phyloP scores from a whole-genome alignment of 805 yeast genomes.

The Hemisphaericaspora nanyangensis region DNA sequence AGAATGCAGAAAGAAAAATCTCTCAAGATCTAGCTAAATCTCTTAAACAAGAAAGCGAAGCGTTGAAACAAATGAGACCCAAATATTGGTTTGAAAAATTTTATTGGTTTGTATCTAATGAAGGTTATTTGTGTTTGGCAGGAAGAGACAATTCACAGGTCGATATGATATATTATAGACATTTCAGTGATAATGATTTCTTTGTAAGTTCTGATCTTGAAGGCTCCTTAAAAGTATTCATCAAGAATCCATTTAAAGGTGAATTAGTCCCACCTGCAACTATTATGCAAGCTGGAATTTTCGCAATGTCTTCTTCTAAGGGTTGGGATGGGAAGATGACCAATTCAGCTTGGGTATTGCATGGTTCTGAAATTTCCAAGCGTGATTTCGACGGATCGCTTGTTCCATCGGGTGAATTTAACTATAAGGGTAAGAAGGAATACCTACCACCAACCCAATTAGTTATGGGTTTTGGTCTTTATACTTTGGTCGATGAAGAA shows the following conservation, averaged over 20 bases:
- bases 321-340: conserved; percentile 90
- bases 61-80: conserved; percentile 57
- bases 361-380: conserved; percentile 65
- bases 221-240: conserved; percentile 70
- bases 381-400: conserved; percentile 58
- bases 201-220: conserved; percentile 73
- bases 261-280: conserved; percentile 82
- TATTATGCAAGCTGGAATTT: conserved; percentile 83
- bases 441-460: conserved; percentile 76
- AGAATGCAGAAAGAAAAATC: conserved; percentile 77
- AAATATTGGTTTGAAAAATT: conserved; percentile 93
- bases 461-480: conserved; percentile 84
- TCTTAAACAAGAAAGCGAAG: conserved; percentile 48
- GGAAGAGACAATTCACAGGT: conserved; percentile 81
- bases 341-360: conserved; percentile 83
- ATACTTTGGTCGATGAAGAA: conserved; percentile 68
- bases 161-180: conserved; percentile 75
- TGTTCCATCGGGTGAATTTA: conserved; percentile 60
- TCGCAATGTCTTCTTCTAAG: conserved; percentile 72
- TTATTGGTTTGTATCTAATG: conserved; percentile 90
- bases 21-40: conserved; percentile 64
- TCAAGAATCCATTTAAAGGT: conserved; percentile 72
- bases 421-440: conserved; percentile 50
- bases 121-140: conserved; percentile 79
- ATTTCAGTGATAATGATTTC: conserved; percentile 69